Evolutionary conservation across 2,329 filamentous ascomycete species (phyloP).

Genomic region (Sporothrix phasma): DNA sequence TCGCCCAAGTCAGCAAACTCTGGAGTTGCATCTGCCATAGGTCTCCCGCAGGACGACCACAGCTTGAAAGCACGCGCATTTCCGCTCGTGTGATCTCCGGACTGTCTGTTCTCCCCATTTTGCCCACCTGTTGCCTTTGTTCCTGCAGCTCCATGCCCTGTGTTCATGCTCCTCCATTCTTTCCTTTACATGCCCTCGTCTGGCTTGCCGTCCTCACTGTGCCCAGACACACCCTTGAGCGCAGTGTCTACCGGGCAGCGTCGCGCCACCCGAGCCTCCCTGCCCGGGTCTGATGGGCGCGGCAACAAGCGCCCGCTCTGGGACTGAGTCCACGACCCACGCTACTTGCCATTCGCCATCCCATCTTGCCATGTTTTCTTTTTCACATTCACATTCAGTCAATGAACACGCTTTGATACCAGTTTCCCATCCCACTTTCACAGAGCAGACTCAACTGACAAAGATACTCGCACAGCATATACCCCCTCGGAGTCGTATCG

Average conservation of each 20-base stretch:
- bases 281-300: not conserved
- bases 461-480: not conserved
- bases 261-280: not conserved
- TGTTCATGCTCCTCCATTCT: not conserved
- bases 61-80: not conserved
- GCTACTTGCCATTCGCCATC: not conserved
- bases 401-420: not conserved
- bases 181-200: not conserved
- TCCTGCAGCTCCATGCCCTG: not conserved
- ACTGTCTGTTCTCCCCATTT: not conserved
- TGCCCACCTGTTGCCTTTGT: not conserved
- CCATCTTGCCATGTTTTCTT: too few species aligned
- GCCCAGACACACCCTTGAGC: not conserved
- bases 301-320: not conserved
- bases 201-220: not conserved
- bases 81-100: not conserved
- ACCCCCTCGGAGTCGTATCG: constrained; percentile 1
- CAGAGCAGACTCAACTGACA: constrained; percentile 2
- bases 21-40: not conserved
- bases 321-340: not conserved
- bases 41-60: not conserved
- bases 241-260: not conserved
- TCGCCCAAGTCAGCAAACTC: not conserved
- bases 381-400: too few species aligned
- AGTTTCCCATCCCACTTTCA: too few species aligned